A percentile compares a stretch with the other conserved stretches of the same genome.
These are phyloP conservation scores for Populus trichocarpa DNA, from an alignment of 441 rosid genomes.

Conservation along the genomic window DNA sequence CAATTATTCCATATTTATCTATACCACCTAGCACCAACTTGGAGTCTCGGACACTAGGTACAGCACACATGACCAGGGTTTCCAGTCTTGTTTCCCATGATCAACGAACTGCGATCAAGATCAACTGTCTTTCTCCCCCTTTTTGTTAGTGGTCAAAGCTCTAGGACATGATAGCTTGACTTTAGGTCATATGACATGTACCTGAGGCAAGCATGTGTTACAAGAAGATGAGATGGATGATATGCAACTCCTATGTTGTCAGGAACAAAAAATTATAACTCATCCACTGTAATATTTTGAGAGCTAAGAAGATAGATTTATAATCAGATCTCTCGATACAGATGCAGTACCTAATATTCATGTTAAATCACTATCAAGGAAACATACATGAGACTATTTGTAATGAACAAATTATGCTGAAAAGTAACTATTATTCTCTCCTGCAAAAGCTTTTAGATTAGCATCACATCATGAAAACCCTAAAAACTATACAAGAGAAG, in stretches of 20 bases:
- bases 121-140: neutral
- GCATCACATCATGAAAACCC: slow-evolving; percentile 24
- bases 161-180: neutral
- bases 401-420: too few species aligned
- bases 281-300: slow-evolving; percentile 1
- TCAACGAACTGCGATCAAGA: neutral
- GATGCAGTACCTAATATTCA: neutral
- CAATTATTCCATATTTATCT: neutral
- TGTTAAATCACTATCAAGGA: neutral
- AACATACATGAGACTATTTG: neutral
- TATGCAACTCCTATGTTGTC: slow-evolving; percentile 27
- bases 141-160: neutral
- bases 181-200: slow-evolving; percentile 17
- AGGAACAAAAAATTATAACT: slow-evolving; percentile 7
- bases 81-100: neutral
- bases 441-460: neutral
- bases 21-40: neutral
- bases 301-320: neutral
- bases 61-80: neutral
- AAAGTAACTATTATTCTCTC: neutral
- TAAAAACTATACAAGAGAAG: slow-evolving; percentile 7
- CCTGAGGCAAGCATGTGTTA: slow-evolving; percentile 5
- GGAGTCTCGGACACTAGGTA: slow-evolving; percentile 1
- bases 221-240: neutral
- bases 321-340: slow-evolving; percentile 18